Evolutionary conservation across 208 protist species (phyloP), one percentile per base, ranked within the genome.

Genomic region (Polymyxa betae): DNA sequence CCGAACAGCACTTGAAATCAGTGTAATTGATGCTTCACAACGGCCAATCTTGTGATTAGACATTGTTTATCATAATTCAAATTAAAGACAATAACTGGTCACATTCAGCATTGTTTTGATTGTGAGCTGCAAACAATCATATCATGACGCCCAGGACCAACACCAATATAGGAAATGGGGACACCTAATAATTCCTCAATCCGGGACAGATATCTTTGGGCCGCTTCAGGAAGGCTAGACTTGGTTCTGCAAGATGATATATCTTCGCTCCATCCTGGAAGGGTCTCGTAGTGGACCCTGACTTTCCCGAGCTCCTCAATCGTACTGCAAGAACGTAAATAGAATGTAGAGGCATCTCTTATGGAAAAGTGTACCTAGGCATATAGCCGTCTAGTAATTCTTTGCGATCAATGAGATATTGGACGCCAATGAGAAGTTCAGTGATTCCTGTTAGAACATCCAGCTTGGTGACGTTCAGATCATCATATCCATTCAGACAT

Each of bases 221-320:
- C 77, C 38, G 90, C 41, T 5, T 49, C 88, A 43, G 94, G 94
- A 20, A 95, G 91, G 0, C 93, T 87, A 41, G 92, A 88, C 68
- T 93, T 95, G 0, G 10, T 92, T 16, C 38, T 91, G 16, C 38
- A 38, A 5, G 90, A 54, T 1, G 92, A 92, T 72, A 96, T 94
- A 88, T 95, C 93, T 20, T 38, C 49, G 41, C 92, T 95, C 95
- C 95, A 96, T 45, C 95, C 95, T 45, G 91, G 91, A 38, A 94
- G 41, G 20, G 92, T 93, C 68, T 32, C 0, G 41, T 24, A 0
- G 24, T 0, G 0, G 0, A 66, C 54, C 16, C 20, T 66, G 54
- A 66, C 54, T 66, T 66, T 66, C 20, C 20, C 54, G 29, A 66
- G 54, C 54, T 66, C 54, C 16, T 16, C 54, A 29, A 66, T 66